phyloP scores from a whole-genome alignment of 2,329 filamentous ascomycete genomes.

The Alternaria ventricosa region DNA sequence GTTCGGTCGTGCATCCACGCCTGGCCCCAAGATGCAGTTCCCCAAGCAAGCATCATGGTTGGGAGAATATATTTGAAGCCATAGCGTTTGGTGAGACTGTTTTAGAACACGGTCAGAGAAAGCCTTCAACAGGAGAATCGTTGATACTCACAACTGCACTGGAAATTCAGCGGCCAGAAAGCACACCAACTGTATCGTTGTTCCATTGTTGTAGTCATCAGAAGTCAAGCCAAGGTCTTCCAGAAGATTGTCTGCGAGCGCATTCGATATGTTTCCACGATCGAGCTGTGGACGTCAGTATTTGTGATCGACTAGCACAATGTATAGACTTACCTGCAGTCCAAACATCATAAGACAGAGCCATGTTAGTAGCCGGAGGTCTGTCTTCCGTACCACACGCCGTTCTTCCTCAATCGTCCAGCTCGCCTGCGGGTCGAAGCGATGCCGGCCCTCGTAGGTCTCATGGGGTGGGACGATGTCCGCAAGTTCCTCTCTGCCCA shows the following conservation, averaged over 20 bases:
- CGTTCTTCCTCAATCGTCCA: slow-evolving; percentile 65
- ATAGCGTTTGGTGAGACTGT: slow-evolving; percentile 50
- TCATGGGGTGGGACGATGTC: slow-evolving; percentile 53
- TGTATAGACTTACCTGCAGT: neutral
- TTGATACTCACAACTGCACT: slow-evolving; percentile 40
- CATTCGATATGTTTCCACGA: slow-evolving; percentile 51
- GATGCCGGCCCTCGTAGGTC: slow-evolving; percentile 60
- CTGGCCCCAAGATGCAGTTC: slow-evolving; percentile 65
- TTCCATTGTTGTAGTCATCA: slow-evolving; percentile 46
- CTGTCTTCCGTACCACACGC: slow-evolving; percentile 59
- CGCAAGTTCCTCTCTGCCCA: slow-evolving; percentile 38
- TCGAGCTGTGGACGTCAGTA: slow-evolving; percentile 52
- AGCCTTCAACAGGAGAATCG: neutral
- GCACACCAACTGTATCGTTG: slow-evolving; percentile 73
- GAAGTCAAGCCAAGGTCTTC: slow-evolving; percentile 38
- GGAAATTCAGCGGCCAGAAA: slow-evolving; percentile 69
- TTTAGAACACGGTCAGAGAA: neutral
- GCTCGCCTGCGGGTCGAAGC: slow-evolving; percentile 61
- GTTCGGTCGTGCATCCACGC: slow-evolving; percentile 63
- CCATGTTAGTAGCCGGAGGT: slow-evolving; percentile 36
- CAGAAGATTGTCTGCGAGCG: slow-evolving; percentile 40
- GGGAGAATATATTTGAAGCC: slow-evolving; percentile 54
- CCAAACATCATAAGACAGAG: slow-evolving; percentile 55
- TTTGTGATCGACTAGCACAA: neutral
- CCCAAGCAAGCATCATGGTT: slow-evolving; percentile 54